Base-by-base conservation (phyloP, 306 rosid genomes). In the Sicyos baderoa region DNA sequence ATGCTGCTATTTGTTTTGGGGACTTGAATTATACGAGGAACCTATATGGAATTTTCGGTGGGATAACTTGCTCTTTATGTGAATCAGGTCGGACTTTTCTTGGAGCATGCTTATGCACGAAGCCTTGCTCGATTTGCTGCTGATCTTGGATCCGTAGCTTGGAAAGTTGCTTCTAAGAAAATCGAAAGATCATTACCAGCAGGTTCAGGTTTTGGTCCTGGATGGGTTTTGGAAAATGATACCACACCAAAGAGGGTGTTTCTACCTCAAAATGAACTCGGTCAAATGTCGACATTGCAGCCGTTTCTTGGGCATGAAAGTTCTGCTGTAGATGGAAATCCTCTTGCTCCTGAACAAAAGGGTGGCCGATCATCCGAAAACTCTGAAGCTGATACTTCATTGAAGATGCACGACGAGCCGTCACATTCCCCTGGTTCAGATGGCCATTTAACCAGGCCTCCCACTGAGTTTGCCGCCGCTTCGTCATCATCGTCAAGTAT, bases 181-280 rank as follows among this genome's bases (percentile, higher is more conserved):
- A 81, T 84, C 0, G 86, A 77, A 69, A 80, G 79, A 61, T 79
- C 80, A 55, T 68, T 87, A 75, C 80, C 84, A 14, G 44, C 77
- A 27, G 84, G 83, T 64, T 68, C 76, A 22, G 81, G 73, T 60
- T 87, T 78, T 37, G 92, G 92, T 75, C 87, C 78, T 40, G 92
- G 89, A 55, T 87, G 92, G 92, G 86, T 84, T 68, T 86, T 79
- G 23, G 91, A 87, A 70, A 79, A 84, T 59, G 92, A 87, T 65
- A 23, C 76, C 57, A 45, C 59, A 32, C 84, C 72, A 62, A 57
- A 58, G 32, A 70, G 75, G 70, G 68, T 76, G 47, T 56, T 68
- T 60, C 66, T 54, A 40, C 67, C 79, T n/a, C 60, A 77, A 42
- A 44, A 64, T 3, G 71, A 58, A 7, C 44, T 63, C n/a, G 63